Percentiles rank a stretch among this genome's conserved stretches.
phyloP scores from a whole-genome alignment of 2,329 filamentous ascomycete genomes.

The Davidsoniella virescens region DNA sequence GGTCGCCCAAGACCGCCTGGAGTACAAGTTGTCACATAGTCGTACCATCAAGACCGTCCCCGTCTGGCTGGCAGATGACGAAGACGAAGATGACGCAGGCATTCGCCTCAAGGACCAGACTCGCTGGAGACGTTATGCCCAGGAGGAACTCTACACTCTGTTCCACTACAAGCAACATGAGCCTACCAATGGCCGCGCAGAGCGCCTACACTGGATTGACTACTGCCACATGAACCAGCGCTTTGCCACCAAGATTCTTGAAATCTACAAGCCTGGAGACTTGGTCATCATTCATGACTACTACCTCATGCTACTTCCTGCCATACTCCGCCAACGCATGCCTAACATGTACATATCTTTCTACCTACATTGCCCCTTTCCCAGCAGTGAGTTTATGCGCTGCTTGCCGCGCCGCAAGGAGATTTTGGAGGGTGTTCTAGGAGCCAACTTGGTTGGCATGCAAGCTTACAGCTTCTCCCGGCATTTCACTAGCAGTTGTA shows the following conservation, averaged over 20 bases:
- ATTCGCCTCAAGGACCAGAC: conserved; percentile 65
- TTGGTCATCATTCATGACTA: conserved; percentile 90
- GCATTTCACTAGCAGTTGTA: conserved; percentile 90
- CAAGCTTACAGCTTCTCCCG: conserved; percentile 91
- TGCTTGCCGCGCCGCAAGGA: conserved; percentile 81
- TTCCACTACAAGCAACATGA: conserved; percentile 95
- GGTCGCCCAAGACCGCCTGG: conserved; percentile 55
- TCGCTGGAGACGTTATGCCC: conserved; percentile 78
- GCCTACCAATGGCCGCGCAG: conserved; percentile 67
- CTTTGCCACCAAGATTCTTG: conserved; percentile 77
- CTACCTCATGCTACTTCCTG: conserved; percentile 77
- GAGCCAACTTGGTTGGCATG: conserved; percentile 85
- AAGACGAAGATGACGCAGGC: conserved; percentile 48
- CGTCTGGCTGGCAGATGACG: conserved; percentile 74
- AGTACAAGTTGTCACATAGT: conserved; percentile 55
- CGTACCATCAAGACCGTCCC: conserved; percentile 66
- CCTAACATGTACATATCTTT: conserved; percentile 89
- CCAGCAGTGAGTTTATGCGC: conserved; percentile 86
- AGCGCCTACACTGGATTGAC: conserved; percentile 75
- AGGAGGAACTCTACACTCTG: conserved; percentile 79
- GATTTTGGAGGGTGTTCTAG: conserved; percentile 74
- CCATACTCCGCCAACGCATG: conserved; percentile 68
- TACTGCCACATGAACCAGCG: conserved; percentile 87
- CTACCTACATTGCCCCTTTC: conserved; percentile 87
- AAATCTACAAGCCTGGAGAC: conserved; percentile 82